phyloP scores from a whole-genome alignment of 345 rosid genomes.

The Brassica incana region DNA sequence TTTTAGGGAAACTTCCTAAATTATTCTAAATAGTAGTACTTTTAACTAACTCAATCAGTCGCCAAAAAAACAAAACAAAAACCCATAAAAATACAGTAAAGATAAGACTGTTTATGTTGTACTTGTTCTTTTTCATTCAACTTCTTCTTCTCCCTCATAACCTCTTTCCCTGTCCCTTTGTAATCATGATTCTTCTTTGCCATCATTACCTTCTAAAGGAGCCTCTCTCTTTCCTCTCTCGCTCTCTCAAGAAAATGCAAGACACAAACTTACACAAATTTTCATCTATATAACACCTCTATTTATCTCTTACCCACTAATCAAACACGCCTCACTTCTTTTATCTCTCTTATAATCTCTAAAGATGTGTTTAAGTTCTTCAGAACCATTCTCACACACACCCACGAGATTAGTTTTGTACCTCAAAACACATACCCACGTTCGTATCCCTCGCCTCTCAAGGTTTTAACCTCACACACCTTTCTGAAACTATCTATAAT shows the following conservation, averaged over 20 bases:
- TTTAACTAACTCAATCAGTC: conserved; percentile 28
- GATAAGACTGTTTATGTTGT: background rate
- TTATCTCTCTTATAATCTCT: background rate
- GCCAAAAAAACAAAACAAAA: background rate
- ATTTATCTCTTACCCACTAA: conserved; percentile 5
- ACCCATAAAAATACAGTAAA: background rate
- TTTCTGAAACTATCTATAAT: background rate
- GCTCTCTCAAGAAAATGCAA: conserved; percentile 29
- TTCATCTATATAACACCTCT: conserved; percentile 30
- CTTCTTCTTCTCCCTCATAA: conserved; percentile 42
- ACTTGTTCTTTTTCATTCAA: conserved; percentile 22
- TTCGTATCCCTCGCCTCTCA: conserved; percentile 18
- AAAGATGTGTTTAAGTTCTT: conserved; percentile 41
- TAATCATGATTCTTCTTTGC: conserved; percentile 63
- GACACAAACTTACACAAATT: conserved; percentile 22
- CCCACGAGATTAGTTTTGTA: conserved; percentile 30
- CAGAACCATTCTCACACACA: conserved; percentile 33
- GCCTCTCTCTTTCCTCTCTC: conserved; percentile 37
- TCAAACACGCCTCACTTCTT: conserved; percentile 17
- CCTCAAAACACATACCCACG: conserved; percentile 18
- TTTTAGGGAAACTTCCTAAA: conserved; percentile 35
- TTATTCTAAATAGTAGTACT: conserved; percentile 22
- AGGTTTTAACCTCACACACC: conserved; percentile 14
- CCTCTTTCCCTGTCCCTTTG: conserved; percentile 50
- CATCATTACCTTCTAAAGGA: conserved; percentile 64